phyloP scores from a whole-genome alignment of 2,329 filamentous ascomycete genomes.

The Aspergillus proliferans region DNA sequence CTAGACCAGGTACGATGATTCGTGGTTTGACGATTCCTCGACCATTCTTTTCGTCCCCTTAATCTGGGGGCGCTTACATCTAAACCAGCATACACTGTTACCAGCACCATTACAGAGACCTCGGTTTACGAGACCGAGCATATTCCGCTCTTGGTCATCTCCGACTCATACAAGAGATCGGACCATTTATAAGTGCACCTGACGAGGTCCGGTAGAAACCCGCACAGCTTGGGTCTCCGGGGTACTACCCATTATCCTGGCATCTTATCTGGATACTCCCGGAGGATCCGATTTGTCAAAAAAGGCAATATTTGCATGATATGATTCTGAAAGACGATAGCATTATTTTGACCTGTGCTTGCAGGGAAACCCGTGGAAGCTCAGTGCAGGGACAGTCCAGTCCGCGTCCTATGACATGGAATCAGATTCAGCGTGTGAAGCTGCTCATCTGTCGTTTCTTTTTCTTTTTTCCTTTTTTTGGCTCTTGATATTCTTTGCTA shows the following conservation, averaged over 20 bases:
- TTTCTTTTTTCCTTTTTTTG: not conserved
- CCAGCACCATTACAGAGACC: not conserved
- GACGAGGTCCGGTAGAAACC: not conserved
- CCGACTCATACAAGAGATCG: not conserved
- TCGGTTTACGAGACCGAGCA: not conserved
- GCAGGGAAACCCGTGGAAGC: no score
- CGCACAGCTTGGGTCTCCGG: not conserved
- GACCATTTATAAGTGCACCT: not conserved
- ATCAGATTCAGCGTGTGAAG: no score
- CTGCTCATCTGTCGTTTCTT: not conserved
- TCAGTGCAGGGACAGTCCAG: no score
- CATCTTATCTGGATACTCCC: no score
- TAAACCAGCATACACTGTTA: not conserved
- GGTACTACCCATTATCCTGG: no score
- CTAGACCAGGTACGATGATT: not conserved
- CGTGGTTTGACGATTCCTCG: no score
- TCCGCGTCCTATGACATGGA: no score
- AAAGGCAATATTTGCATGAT: no score
- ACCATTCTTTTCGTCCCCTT: not conserved
- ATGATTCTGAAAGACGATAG: no score
- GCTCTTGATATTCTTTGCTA: not conserved
- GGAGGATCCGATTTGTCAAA: no score
- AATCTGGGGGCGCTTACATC: not conserved
- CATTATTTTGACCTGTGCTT: no score
- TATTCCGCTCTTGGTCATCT: not conserved